These are phyloP conservation scores for Erucastrum elatum DNA, from an alignment of 345 rosid species.

Conservation along the genomic window DNA sequence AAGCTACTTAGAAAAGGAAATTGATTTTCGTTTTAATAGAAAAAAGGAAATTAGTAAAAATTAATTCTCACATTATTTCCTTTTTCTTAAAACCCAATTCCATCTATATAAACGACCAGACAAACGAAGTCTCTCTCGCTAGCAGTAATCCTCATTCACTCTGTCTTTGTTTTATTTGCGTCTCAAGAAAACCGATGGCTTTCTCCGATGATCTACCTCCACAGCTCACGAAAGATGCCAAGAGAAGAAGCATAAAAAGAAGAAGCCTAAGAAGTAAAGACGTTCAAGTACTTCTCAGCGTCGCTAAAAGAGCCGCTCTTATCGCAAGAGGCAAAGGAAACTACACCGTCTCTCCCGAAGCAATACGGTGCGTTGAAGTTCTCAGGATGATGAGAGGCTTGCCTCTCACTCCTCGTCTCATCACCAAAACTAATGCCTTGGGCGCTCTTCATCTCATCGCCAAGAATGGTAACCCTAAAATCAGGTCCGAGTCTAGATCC, in stretches of 20 bases:
- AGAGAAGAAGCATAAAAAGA: background rate
- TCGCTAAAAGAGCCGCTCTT: conserved; percentile 12
- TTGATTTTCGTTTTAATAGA: no score
- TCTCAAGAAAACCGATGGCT: conserved; percentile 5
- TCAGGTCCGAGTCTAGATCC: conserved; percentile 11
- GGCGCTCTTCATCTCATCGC: background rate
- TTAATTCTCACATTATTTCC: background rate
- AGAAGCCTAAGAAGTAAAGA: background rate
- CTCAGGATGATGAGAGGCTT: conserved; percentile 21
- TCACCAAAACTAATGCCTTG: background rate
- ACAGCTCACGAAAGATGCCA: background rate
- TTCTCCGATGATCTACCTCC: conserved; percentile 17
- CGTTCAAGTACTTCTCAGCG: background rate
- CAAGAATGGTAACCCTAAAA: conserved; percentile 31
- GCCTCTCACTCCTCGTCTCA: conserved; percentile 8
- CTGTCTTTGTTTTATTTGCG: background rate
- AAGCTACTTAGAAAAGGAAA: background rate
- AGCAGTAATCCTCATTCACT: background rate
- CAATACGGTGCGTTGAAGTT: background rate
- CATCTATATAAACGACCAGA: background rate
- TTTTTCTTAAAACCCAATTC: background rate
- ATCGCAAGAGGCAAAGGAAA: conserved; percentile 26
- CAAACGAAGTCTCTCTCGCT: background rate
- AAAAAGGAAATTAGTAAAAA: background rate
- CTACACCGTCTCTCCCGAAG: conserved; percentile 32